phyloP scores from a whole-genome alignment of 1,284 basidiomycete genomes.

The Inonotus hispidus region DNA sequence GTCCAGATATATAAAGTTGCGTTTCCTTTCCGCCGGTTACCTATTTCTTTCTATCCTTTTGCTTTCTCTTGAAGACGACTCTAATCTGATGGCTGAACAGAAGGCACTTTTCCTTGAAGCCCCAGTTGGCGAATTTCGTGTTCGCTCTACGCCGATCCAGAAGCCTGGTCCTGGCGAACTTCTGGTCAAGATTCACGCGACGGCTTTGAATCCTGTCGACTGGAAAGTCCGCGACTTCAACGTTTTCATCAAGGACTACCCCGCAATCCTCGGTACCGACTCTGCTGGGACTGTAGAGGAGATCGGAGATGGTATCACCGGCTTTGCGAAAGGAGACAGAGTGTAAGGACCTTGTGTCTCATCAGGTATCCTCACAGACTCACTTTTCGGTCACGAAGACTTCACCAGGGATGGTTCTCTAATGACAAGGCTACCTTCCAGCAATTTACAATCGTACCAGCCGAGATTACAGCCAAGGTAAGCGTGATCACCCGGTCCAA shows the following conservation, averaged over 20 bases:
- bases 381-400: constrained; percentile 27
- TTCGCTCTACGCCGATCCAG: constrained; percentile 23
- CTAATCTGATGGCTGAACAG: constrained; percentile 8
- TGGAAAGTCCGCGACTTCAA: constrained; percentile 30
- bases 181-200: constrained; percentile 36
- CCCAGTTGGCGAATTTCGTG: constrained; percentile 24
- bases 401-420: constrained; percentile 35
- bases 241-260: constrained; percentile 31
- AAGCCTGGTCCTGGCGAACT: constrained; percentile 36
- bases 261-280: constrained; percentile 51
- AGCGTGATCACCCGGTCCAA: background rate
- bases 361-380: background rate
- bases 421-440: constrained; percentile 42
- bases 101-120: constrained; percentile 13
- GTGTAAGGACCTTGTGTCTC: constrained; percentile 36
- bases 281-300: constrained; percentile 50
- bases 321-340: constrained; percentile 49
- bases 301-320: constrained; percentile 46
- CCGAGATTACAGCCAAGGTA: constrained; percentile 41
- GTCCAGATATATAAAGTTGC: too few relatives aligned
- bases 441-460: constrained; percentile 40
- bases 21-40: too few relatives aligned
- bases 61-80: too few relatives aligned
- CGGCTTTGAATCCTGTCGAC: constrained; percentile 40
- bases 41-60: too few relatives aligned